Evolutionary conservation across 2,329 filamentous ascomycete species (phyloP), one percentile per base, ranked within the genome.

Genomic region (Pseudogymnoascus sp.): DNA sequence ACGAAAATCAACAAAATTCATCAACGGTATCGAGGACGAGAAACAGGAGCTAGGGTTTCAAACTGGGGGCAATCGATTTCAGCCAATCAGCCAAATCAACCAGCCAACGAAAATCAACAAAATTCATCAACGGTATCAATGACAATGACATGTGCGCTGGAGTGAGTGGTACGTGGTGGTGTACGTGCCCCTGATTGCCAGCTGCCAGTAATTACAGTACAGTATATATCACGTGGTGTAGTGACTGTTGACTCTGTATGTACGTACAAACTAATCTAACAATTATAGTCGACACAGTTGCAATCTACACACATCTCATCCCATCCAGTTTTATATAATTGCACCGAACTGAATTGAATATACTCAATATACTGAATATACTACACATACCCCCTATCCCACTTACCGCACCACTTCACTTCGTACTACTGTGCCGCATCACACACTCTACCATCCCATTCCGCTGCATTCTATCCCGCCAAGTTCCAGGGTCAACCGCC

Each of bases 121-220:
- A 23, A 33, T 55, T 33, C 33, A 55, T 55, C 29, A n/a, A 12
- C 11, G 5, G 49, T 35, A 55, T 55, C 49, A 55, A 33, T 55
- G 49, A 55, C 49, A 55, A 33, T 55, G 49, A 55, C 49, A 55
- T 55, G 49, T 55, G 45, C 45, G n/a, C 31, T 26, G 23, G 23
- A 4, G 23, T 6, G 23, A 26, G 23, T 26, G 23, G 23, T 26
- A 6, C 23, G 23, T 26, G 23, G 23, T 26, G 23, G 23, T 26
- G 23, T 26, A 26, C 23, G 23, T 26, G 23, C 23, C 23, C 5
- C 23, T 26, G 23, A 26, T 26, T 26, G 23, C 23, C 23, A 26
- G 23, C 23, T 26, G 23, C 23, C 23, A 26, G 23, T 19, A 19
- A 19, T 19, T 19, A 19, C 19, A 19, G 19, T 19, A 19, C 19